phyloP scores from a whole-genome alignment of 2,329 filamentous ascomycete genomes.

The Penicillium sp. region DNA sequence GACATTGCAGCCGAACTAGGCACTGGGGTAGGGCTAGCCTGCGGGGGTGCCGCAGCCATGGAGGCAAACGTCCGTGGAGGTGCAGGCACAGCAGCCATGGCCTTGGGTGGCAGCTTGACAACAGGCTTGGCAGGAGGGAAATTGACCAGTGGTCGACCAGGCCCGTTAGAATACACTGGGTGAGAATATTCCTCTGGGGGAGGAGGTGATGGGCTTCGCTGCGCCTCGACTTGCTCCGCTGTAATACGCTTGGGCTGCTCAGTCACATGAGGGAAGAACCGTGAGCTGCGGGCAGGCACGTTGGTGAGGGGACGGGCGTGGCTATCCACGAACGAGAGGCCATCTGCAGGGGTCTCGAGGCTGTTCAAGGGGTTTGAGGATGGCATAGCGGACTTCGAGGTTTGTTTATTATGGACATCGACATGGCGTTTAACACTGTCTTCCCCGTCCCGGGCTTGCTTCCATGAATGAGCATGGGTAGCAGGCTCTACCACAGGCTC shows the following conservation, averaged over 20 bases:
- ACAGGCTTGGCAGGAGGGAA: slow-evolving; percentile 66
- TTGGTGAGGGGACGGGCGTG: slow-evolving; percentile 35
- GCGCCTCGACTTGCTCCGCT: slow-evolving; percentile 32
- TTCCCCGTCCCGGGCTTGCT: slow-evolving; percentile 45
- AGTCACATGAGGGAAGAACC: slow-evolving; percentile 47
- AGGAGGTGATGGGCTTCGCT: slow-evolving; percentile 51
- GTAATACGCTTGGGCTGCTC: slow-evolving; percentile 35
- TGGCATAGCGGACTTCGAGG: slow-evolving; percentile 7
- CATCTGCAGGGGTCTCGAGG: slow-evolving; percentile 39
- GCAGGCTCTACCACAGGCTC: slow-evolving; percentile 9
- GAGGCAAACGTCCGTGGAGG: slow-evolving; percentile 50
- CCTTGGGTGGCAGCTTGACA: slow-evolving; percentile 74
- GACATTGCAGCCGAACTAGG: slow-evolving; percentile 50
- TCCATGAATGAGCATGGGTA: slow-evolving; percentile 41
- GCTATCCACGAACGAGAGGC: slow-evolving; percentile 37
- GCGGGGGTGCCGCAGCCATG: slow-evolving; percentile 39
- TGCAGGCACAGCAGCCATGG: slow-evolving; percentile 42
- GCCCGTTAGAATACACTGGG: slow-evolving; percentile 56
- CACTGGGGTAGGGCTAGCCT: slow-evolving; percentile 30
- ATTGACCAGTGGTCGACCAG: slow-evolving; percentile 55
- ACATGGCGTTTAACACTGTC: slow-evolving; percentile 38
- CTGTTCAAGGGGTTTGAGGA: slow-evolving; percentile 34
- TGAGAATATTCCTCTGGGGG: slow-evolving; percentile 56
- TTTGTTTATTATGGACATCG: slow-evolving; percentile 7
- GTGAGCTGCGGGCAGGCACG: slow-evolving; percentile 44